Evolutionary conservation across 2,329 filamentous ascomycete species (phyloP), one percentile per base, ranked within the genome.

Genomic region (Aschersonia sp.): DNA sequence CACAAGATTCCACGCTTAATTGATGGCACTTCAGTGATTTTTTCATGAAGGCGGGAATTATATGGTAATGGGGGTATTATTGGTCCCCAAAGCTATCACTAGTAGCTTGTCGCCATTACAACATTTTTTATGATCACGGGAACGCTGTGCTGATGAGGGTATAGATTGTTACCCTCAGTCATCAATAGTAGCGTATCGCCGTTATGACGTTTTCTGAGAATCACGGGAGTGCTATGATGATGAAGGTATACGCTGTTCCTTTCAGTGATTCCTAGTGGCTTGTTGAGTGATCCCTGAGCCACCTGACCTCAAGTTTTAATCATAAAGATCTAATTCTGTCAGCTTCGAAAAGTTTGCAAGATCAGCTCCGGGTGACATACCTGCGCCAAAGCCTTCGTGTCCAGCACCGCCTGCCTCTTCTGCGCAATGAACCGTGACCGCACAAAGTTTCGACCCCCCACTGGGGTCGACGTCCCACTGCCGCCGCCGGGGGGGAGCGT

Each of bases 361-460:
- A 37, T 5, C 7, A 6, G 31, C 29, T 10, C 22, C 12, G 39
- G 11, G 42, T 40, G 32, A 53, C 69, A 63, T 67, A 89, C 85
- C 79, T 95, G 88, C 62, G 89, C 90, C 59, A 97, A 66, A 11
- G 88, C 86, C 58, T 83, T 80, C 45, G 81, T 75, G 62, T 95
- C 85, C 68, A 87, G 76, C 49, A 88, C 76, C 2, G 89, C 88
- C 68, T 83, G 78, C 57, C 80, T 81, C 71, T 97, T 97, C 56
- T 92, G 86, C 48, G 83, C 83, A 58, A 97, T 95, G 63, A 89
- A 87, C 50, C 87, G 76, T 54, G 85, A 80, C 52, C 90, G 73
- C 44, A 89, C 79, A 47, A 84, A 76, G 61, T 89, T 85, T 53
- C 87, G 76, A 45, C 74, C 79, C 7, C 64, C 66, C 50, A 62